A percentile compares a stretch with the other conserved stretches of the same genome.
These are phyloP conservation scores for Ophiostoma piceae DNA, from an alignment of 2,329 filamentous ascomycete genomes.

Conservation along the genomic window DNA sequence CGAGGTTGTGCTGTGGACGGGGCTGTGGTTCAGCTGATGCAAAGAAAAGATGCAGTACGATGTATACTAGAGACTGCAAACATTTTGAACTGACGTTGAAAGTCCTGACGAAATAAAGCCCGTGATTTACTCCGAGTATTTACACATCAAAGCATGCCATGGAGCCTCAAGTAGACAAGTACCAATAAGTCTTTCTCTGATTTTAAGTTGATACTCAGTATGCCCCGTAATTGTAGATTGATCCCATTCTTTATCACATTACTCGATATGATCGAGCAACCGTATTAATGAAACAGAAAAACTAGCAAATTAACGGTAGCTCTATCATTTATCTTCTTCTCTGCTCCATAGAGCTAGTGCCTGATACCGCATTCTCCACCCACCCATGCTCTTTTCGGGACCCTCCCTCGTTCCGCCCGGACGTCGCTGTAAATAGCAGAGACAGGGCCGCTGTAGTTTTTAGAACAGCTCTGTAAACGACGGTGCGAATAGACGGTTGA, in stretches of 20 bases:
- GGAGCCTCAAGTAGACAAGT: conserved; percentile 4
- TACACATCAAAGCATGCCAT: neutral
- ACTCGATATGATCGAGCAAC: conserved; percentile 18
- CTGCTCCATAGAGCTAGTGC: conserved; percentile 5
- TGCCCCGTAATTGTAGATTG: conserved; percentile 10
- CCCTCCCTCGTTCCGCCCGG: neutral
- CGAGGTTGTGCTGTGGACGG: neutral
- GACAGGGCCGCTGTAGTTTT: neutral
- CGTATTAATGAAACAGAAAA: conserved; percentile 14
- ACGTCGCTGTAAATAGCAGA: neutral
- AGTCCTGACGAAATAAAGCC: neutral
- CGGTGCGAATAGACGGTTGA: neutral
- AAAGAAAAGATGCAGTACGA: too few relatives aligned
- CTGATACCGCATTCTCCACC: conserved; percentile 7
- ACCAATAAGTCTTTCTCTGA: neutral
- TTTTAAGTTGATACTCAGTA: neutral
- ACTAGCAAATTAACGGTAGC: neutral
- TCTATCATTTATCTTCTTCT: neutral
- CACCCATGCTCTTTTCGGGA: conserved; percentile 13
- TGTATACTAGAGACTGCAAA: neutral
- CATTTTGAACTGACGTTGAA: neutral
- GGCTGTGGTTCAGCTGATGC: neutral
- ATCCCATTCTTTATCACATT: conserved; percentile 11
- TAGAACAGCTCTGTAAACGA: neutral
- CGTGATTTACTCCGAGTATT: neutral